Percentiles rank a stretch among this genome's conserved stretches.
phyloP scores from a whole-genome alignment of 2,329 filamentous ascomycete species.

The Periconia digitata region DNA sequence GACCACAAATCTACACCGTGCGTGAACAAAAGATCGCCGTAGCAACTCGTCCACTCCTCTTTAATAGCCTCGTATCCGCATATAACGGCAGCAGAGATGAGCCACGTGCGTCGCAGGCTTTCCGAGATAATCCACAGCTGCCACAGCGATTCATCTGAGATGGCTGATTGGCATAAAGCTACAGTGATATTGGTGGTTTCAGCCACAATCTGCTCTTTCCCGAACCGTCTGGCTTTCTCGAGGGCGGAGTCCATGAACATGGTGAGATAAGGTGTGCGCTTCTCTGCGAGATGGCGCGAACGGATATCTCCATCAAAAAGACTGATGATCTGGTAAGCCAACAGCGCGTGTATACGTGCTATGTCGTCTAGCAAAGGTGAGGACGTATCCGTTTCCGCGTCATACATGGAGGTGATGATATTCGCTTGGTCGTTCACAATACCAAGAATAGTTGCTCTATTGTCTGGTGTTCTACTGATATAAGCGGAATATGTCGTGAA shows the following conservation, averaged over 20 bases:
- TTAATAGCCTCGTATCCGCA: constrained; percentile 6
- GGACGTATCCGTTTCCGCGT: neutral
- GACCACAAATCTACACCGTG: constrained; percentile 12
- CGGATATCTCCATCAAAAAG: constrained; percentile 56
- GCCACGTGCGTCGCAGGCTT: constrained; percentile 14
- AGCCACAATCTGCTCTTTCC: neutral
- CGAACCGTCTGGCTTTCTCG: neutral
- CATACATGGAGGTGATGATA: neutral
- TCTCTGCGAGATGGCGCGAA: constrained; percentile 44
- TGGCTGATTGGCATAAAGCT: neutral
- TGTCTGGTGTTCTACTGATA: constrained; percentile 11
- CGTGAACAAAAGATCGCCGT: constrained; percentile 12
- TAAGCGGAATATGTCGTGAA: constrained; percentile 21
- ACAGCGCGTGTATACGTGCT: constrained; percentile 43
- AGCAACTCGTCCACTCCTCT: constrained; percentile 10
- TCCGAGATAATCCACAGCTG: constrained; percentile 14
- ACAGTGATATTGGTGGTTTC: neutral
- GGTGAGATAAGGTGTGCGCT: constrained; percentile 11
- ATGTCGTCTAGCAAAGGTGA: constrained; percentile 8
- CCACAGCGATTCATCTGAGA: constrained; percentile 6
- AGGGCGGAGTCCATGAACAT: neutral
- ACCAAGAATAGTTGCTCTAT: constrained; percentile 13
- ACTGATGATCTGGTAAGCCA: constrained; percentile 54
- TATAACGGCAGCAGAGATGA: constrained; percentile 5
- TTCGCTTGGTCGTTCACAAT: constrained; percentile 12